Base-by-base conservation (phyloP, 306 rosid genomes). In the Rosa rugosa region DNA sequence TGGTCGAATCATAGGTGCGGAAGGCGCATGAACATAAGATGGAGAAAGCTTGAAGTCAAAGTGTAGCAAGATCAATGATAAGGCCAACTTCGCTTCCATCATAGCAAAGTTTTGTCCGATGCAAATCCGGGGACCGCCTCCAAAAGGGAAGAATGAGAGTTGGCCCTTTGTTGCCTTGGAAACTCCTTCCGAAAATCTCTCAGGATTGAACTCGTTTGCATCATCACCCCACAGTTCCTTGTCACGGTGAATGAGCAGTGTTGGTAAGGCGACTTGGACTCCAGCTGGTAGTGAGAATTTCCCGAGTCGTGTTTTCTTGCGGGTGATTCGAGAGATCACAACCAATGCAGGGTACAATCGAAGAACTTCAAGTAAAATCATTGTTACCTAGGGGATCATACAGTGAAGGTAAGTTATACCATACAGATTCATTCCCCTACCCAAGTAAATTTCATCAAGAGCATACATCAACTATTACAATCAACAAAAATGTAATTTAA, bases 51-150 rank as follows among this genome's bases (percentile, higher is more conserved):
- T 79, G 20, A 88, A 86, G 4, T 89, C 75, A 46, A 86, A 88
- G 31, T 18, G 51, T 34, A 80, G 87, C 41, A 89, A 54, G 50
- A 87, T 73, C 86, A 87, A 44, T 3, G 91, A 81, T 38, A 90
- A 25, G 1, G 62, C 85, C 38, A 83, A n/a, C 66, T 90, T 90
- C 7, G 88, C 90, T 51, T 87, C 93, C 11, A 80, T 18, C 77
- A 66, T 70, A 4, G 83, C 42, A 73, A 86, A 91, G 73, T 86
- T 89, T 81, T 86, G 90, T 20, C 90, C 96, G 5, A 91, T 81
- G 83, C 91, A 91, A 6, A 86, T 80, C 46, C 96, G 72, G 23
- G 91, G 93, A 72, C 90, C 96, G 79, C 89, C 65, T 20, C 96
- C 90, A 65, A 91, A 91, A 1, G 96, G 93, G 8, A 89, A 54